Evolutionary conservation across 305 asterid species (phyloP).

Genomic region (Rubia tinctorum): DNA sequence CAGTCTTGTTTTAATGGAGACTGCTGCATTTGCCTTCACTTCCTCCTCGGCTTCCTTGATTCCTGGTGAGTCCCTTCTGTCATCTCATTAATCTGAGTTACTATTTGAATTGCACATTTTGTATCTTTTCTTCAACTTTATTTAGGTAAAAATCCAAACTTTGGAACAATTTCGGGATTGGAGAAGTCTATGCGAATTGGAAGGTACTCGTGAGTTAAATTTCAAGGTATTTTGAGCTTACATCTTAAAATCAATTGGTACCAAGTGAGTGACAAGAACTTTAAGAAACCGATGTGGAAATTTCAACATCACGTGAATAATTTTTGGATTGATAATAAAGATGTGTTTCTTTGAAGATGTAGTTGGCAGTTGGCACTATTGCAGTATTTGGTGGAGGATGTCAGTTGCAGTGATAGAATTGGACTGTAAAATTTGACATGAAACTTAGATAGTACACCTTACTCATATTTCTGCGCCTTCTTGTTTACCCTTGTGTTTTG

Average conservation of each 20-base stretch:
- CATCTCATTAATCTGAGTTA: neutral
- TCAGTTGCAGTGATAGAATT: neutral
- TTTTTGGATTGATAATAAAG: neutral
- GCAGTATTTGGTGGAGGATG: neutral
- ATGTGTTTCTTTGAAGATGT: neutral
- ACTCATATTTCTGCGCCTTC: neutral
- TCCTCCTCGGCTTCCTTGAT: neutral
- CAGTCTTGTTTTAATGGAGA: neutral
- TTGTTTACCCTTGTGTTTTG: neutral
- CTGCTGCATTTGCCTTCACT: neutral
- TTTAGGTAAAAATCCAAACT: constrained; percentile 35
- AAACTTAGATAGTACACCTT: neutral
- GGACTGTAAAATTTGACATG: neutral
- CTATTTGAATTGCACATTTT: neutral
- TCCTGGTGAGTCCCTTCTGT: neutral
- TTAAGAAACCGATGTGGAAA: too few relatives aligned
- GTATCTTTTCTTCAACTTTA: constrained; percentile 12
- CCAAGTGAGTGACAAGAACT: too few relatives aligned
- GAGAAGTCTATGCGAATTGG: constrained; percentile 78
- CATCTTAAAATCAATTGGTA: too few relatives aligned
- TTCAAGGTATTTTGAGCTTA: too few relatives aligned
- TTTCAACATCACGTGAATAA: too few relatives aligned
- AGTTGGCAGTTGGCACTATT: neutral
- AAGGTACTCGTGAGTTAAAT: constrained; percentile 36
- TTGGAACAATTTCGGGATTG: constrained; percentile 40